Evolutionary conservation across 768 basidiomycete genomes (phyloP), one percentile per base, ranked within the genome.

Genomic region (Suillus luteus): DNA sequence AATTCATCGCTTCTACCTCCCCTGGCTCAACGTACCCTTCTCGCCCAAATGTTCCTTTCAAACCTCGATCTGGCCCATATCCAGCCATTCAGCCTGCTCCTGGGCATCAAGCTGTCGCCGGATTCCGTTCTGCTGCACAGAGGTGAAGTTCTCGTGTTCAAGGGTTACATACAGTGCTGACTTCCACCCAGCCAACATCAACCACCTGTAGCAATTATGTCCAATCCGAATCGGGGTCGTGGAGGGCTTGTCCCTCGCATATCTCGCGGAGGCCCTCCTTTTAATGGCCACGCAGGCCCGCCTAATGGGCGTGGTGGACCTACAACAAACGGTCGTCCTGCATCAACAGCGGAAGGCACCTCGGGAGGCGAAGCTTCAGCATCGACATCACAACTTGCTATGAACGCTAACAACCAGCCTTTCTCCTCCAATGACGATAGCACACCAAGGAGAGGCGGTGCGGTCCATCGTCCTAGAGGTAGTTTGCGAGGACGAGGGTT

Each of bases 1-100:
- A 99, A 74, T 97, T 92, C 73, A 82, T 92, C 19, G 87, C 89
- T 17, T 86, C 90, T 0, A 93, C 88, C 7, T 85, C 86, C 41
- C 85, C 88, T 0, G 83, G 83, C 65, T 75, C 74, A 8, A 81
- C 77, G 2, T 84, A 86, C 0, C 80, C 82, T 5, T 80, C 82
- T 22, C 80, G 80, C 19, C 80, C 78, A 22, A 79, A 79, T 17
- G 61, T 73, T 5, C 83, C 87, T 0, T 92, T 92, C 80, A 86
- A 83, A 59, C 89, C 90, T 55, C 83, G 85, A 27, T 80, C 85
- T 68, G 90, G 91, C 0, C 87, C 90, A 10, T 80, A 86, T 69
- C 88, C 89, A 3, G 79, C 77, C 55, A 76, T 89, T n/a, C 82
- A 81, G 33, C 84, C 87, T 6, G 69, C 78, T 5, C 79, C 81